Percentiles rank a stretch among this genome's conserved stretches.
Conservation (phyloP, 2,329 filamentous ascomycete genomes). For the Aspergillus arachidicola region DNA sequence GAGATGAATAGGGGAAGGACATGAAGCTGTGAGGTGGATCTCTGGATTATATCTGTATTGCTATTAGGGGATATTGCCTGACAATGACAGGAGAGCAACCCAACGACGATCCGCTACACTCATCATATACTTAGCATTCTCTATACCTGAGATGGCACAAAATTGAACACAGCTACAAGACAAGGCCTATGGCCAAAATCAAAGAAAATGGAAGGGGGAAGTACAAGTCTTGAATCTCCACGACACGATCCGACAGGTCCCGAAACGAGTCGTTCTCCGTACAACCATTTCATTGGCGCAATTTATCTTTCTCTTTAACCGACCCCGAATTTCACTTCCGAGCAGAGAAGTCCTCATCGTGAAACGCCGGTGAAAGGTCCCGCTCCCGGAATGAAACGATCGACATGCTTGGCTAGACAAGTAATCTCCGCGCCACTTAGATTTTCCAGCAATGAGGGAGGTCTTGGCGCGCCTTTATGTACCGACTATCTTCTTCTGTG, state of each 20-base stretch:
- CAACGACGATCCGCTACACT: neutral
- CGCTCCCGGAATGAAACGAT: neutral
- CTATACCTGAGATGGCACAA: neutral
- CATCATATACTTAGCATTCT: too few species aligned
- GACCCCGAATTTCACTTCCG: neutral
- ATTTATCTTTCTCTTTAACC: neutral
- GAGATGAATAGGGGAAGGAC: too few species aligned
- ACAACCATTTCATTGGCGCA: neutral
- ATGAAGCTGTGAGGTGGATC: too few species aligned
- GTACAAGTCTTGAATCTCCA: neutral
- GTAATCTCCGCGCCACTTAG: slow-evolving; percentile 6
- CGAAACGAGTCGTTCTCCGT: neutral
- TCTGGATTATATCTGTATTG: too few species aligned
- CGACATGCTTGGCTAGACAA: slow-evolving; percentile 11
- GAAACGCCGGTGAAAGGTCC: slow-evolving; percentile 6
- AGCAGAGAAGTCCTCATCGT: neutral
- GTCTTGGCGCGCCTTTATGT: neutral
- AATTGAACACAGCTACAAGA: accelerated
- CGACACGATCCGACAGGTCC: neutral
- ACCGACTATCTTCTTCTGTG: neutral
- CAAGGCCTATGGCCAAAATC: neutral
- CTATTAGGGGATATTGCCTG: too few species aligned
- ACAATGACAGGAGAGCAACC: too few species aligned
- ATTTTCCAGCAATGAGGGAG: slow-evolving; percentile 20
- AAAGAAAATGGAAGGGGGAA: neutral